Base-by-base conservation (phyloP, 2,329 filamentous ascomycete species). In the Xylariaceae sp. region DNA sequence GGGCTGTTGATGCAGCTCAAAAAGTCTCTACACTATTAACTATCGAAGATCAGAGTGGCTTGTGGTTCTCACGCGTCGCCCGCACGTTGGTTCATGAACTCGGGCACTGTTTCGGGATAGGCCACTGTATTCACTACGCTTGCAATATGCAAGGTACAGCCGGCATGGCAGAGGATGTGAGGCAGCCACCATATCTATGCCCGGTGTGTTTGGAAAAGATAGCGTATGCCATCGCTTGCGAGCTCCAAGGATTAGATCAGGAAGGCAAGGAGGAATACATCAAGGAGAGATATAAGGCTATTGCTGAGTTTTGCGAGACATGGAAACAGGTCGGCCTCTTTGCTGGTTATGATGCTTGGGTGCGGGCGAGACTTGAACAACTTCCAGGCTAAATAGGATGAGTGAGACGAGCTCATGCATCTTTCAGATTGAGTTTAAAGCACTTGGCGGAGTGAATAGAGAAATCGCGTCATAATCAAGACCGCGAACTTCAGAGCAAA, bases 21-120 rank as follows among this genome's bases (percentile, higher is more conserved):
- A 34, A 33, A 3, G 53, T 60, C 6, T 58, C 63, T 4, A 48
- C 69, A 11, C 62, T 68, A 3, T 56, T 52, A 24, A 66, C 71
- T 3, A 28, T 55, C 6, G 54, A 69, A 1, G 70, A 72, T 1
- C 56, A 75, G 0, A 65, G 70, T 0, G 77, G 72, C 0, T 66
- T 87, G 1, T 90, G 86, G 85, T 78, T 89, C 12, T 78, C 78
- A 8, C 77, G 82, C 9, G 69, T 84, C 2, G 84, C 77, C 49
- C 81, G 80, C 46, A 88, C 87, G 0, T 82, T 81, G 1, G 79
- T 79, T 1, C 88, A 90, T 66, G 87, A 91, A 65, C 71, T 90
- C 0, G 84, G 86, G 0, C 88, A 90, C 68, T 90, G 87, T 65
- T 80, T 91, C 33, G 85, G 83, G 0, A 76, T 91, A 12, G 87